A percentile compares a stretch with the other conserved stretches of the same genome.
Evolutionary conservation across 129 eudicot species (phyloP).

Genomic region (Pittosporum tobira): DNA sequence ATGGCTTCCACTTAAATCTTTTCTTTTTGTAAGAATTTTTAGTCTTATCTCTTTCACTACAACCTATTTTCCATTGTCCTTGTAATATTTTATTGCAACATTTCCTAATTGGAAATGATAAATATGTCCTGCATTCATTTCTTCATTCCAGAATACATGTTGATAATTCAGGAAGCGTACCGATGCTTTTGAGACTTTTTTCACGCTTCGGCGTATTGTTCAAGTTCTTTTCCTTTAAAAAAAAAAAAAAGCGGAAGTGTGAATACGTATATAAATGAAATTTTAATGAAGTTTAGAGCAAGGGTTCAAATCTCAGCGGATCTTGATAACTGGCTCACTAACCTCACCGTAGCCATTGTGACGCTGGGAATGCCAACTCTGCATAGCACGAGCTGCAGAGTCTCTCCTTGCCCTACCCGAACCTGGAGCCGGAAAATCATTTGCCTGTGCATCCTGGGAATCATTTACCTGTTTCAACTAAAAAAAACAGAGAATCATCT

Average conservation of each 20-base stretch:
- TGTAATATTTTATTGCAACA: too few species aligned
- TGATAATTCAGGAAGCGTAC: constrained; percentile 24
- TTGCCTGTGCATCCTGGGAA: constrained; percentile 59
- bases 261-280: neutral
- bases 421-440: constrained; percentile 57
- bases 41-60: too few species aligned
- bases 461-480: too few species aligned
- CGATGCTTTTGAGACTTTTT: constrained; percentile 68
- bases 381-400: constrained; percentile 97
- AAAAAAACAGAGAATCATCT: constrained; percentile 52
- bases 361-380: constrained; percentile 92
- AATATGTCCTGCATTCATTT: too few species aligned
- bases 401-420: constrained; percentile 93
- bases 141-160: constrained; percentile 12
- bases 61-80: too few species aligned
- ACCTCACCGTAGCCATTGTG: constrained; percentile 64
- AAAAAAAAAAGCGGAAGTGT: neutral
- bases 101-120: too few species aligned
- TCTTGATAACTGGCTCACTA: constrained; percentile 42
- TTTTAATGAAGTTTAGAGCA: neutral
- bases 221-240: constrained; percentile 52
- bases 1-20: too few species aligned
- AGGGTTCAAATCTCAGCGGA: constrained; percentile 6
- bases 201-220: constrained; percentile 65
- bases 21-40: too few species aligned